Evolutionary conservation across 2,329 filamentous ascomycete genomes (phyloP).

Genomic region (Neurospora sp.): DNA sequence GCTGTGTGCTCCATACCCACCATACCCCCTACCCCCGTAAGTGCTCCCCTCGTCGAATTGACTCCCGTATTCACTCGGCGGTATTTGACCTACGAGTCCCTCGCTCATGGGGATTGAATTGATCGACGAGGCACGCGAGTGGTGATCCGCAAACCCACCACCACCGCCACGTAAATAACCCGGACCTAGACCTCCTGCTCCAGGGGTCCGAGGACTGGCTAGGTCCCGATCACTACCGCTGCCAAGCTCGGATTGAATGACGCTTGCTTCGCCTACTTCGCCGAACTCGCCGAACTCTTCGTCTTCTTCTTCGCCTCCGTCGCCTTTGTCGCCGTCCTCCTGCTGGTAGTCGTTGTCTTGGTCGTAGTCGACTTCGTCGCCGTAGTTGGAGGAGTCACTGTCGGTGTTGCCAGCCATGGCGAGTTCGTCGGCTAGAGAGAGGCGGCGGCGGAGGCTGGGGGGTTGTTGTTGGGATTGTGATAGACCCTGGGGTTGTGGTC

Average conservation of each 20-base stretch:
- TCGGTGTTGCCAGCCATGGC: slow-evolving; percentile 3
- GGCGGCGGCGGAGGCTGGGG: not conserved
- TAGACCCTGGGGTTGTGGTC: not conserved
- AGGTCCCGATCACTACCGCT: not conserved
- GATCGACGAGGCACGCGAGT: not conserved
- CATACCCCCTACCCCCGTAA: not conserved
- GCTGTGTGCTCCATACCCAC: not conserved
- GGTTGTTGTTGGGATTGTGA: not conserved
- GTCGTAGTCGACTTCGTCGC: not conserved
- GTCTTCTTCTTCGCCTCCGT: not conserved
- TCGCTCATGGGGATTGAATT: not conserved
- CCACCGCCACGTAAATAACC: not conserved
- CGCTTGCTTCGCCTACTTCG: not conserved
- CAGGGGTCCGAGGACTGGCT: not conserved
- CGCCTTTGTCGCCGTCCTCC: not conserved
- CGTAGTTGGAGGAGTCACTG: not conserved
- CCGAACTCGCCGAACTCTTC: not conserved
- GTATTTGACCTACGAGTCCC: not conserved
- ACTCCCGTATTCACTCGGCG: not conserved
- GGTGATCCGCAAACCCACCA: not conserved
- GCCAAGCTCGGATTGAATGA: not conserved
- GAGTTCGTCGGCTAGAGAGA: slow-evolving; percentile 7
- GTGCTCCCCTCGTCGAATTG: not conserved
- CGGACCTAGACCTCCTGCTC: not conserved
- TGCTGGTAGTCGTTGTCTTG: not conserved